These are phyloP conservation scores for Lodderomyces margitis DNA, from an alignment of 1,139 yeast genomes.

Conservation along the genomic window DNA sequence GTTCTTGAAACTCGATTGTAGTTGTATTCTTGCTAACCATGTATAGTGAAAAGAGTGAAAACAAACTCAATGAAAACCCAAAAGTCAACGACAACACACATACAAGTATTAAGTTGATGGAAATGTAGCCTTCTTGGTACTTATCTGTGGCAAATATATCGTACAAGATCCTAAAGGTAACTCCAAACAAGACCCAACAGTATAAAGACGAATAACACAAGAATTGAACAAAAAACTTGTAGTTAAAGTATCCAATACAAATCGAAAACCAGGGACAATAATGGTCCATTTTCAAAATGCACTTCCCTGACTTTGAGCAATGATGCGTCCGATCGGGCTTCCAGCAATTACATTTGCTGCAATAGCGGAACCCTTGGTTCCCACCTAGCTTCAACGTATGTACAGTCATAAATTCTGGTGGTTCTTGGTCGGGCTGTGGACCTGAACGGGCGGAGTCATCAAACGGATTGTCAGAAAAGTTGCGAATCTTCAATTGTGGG, in stretches of 20 bases:
- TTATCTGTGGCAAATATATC: constrained; percentile 48
- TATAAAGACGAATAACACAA: constrained; percentile 54
- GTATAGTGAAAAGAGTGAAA: constrained; percentile 59
- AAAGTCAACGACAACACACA: constrained; percentile 62
- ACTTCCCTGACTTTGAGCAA: constrained; percentile 68
- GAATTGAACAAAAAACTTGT: constrained; percentile 74
- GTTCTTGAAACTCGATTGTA: constrained; percentile 73
- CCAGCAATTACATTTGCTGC: constrained; percentile 79
- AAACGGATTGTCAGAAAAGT: constrained; percentile 12
- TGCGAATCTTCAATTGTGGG: constrained; percentile 10
- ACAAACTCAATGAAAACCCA: constrained; percentile 57
- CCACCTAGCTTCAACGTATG: constrained; percentile 19
- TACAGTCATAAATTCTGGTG: constrained; percentile 17
- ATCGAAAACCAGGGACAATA: constrained; percentile 97
- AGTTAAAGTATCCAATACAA: constrained; percentile 82
- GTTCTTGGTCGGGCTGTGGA: constrained; percentile 9
- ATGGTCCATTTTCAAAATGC: constrained; percentile 83
- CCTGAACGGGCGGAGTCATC: neutral
- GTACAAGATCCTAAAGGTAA: constrained; percentile 44
- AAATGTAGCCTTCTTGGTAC: constrained; percentile 41
- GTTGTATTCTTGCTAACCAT: constrained; percentile 65
- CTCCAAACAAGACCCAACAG: constrained; percentile 38
- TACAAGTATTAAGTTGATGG: constrained; percentile 59
- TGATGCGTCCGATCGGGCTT: constrained; percentile 96
- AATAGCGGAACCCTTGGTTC: constrained; percentile 14